Percentiles rank a stretch among this genome's conserved stretches.
Conservation (phyloP, 2,329 filamentous ascomycete genomes). For the Penicillium psychrosexuale region DNA sequence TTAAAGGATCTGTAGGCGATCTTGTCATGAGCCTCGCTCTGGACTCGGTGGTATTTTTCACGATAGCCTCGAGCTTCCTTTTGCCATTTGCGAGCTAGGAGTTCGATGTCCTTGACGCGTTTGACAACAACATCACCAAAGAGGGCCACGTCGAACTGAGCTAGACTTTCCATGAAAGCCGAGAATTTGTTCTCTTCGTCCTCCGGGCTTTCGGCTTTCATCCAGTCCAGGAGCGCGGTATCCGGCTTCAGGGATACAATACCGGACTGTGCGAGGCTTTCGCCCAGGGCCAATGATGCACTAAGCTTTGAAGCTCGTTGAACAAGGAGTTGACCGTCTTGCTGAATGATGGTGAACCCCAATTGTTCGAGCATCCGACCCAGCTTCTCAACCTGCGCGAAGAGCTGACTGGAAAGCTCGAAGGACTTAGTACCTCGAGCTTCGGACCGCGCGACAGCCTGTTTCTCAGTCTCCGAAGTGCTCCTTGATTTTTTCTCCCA, state of each 20-base stretch:
- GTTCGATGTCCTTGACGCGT: slow-evolving; percentile 88
- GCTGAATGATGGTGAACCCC: slow-evolving; percentile 75
- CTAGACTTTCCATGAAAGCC: slow-evolving; percentile 68
- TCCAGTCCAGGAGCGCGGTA: slow-evolving; percentile 77
- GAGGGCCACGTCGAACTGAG: slow-evolving; percentile 76
- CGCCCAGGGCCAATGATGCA: slow-evolving; percentile 34
- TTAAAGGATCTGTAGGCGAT: slow-evolving; percentile 96
- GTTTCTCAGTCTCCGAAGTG: slow-evolving; percentile 32
- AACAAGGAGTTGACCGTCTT: slow-evolving; percentile 69
- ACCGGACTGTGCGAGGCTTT: slow-evolving; percentile 35
- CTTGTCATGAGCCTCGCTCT: slow-evolving; percentile 88
- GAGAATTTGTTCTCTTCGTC: slow-evolving; percentile 71
- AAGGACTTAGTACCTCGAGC: slow-evolving; percentile 70
- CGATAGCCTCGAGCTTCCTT: slow-evolving; percentile 83
- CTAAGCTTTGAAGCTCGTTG: slow-evolving; percentile 64
- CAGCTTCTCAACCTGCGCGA: slow-evolving; percentile 80
- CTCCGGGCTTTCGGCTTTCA: slow-evolving; percentile 63
- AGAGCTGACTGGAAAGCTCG: slow-evolving; percentile 79
- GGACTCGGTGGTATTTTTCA: slow-evolving; percentile 75
- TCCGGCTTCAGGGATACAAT: slow-evolving; percentile 51
- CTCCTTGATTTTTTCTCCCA: slow-evolving; percentile 58
- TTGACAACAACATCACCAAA: slow-evolving; percentile 85
- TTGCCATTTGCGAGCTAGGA: slow-evolving; percentile 88
- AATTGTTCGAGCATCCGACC: slow-evolving; percentile 78
- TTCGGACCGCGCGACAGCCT: slow-evolving; percentile 57